Evolutionary conservation across 2,329 filamentous ascomycete species (phyloP).

Genomic region (Dothistroma septosporum): DNA sequence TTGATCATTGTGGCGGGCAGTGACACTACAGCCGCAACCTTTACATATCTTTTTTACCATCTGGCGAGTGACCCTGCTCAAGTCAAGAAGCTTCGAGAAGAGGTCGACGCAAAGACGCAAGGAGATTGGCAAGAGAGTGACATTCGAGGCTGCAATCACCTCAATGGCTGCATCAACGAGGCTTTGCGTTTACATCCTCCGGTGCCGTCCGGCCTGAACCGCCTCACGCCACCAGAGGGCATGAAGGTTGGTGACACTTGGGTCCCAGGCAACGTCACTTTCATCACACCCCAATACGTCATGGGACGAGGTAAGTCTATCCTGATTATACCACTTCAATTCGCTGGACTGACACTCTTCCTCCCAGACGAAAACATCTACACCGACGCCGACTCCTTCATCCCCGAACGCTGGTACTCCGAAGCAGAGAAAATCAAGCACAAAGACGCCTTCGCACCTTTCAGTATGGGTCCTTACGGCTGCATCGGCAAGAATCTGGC

Average conservation of each 20-base stretch:
- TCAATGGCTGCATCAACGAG: slow-evolving; percentile 41
- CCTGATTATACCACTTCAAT: background rate
- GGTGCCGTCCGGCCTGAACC: slow-evolving; percentile 36
- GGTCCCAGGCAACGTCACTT: slow-evolving; percentile 33
- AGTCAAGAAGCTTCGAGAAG: slow-evolving; percentile 34
- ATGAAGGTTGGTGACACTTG: slow-evolving; percentile 35
- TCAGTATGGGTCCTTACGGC: slow-evolving; percentile 34
- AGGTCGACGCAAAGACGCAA: slow-evolving; percentile 30
- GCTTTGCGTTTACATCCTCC: slow-evolving; percentile 42
- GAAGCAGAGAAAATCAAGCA: slow-evolving; percentile 36
- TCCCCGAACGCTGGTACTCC: slow-evolving; percentile 38
- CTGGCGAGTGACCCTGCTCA: slow-evolving; percentile 32
- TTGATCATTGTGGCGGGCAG: slow-evolving; percentile 41
- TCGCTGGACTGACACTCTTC: background rate
- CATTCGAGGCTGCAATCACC: slow-evolving; percentile 24
- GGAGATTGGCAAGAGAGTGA: slow-evolving; percentile 30
- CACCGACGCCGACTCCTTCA: slow-evolving; percentile 29
- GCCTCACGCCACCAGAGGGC: slow-evolving; percentile 39
- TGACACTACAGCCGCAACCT: slow-evolving; percentile 43
- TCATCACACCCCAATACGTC: slow-evolving; percentile 27
- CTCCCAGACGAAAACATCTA: slow-evolving; percentile 29
- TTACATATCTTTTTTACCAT: slow-evolving; percentile 43
- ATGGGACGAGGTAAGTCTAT: slow-evolving; percentile 26
- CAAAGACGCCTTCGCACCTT: slow-evolving; percentile 38
- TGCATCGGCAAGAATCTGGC: slow-evolving; percentile 40